Conservation (phyloP, 352 stramenopile species). For the Globisporangium middletonii region DNA sequence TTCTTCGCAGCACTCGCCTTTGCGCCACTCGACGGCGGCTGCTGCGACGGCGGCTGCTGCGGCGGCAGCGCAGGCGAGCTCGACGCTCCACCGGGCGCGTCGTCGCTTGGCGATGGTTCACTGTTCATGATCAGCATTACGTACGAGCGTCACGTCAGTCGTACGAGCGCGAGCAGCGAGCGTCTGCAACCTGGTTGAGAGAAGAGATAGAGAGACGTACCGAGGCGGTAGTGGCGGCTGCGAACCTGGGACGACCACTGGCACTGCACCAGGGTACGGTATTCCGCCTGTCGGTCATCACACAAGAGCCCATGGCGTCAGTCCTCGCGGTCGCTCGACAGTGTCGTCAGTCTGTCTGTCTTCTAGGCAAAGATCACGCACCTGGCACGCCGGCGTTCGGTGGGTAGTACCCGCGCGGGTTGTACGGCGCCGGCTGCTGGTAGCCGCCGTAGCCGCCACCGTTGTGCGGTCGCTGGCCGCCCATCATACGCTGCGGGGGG, state of each 20-base stretch:
- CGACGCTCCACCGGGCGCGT: neutral
- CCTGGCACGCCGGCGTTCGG: slow-evolving; percentile 29
- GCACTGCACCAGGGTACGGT: slow-evolving; percentile 22
- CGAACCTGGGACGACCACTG: slow-evolving; percentile 20
- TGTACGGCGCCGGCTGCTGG: slow-evolving; percentile 46
- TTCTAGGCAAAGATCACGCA: slow-evolving; percentile 3
- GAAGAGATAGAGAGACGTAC: slow-evolving; percentile 12
- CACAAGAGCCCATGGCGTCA: neutral
- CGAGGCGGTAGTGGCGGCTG: slow-evolving; percentile 45
- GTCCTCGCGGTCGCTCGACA: neutral
- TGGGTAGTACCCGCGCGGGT: slow-evolving; percentile 46
- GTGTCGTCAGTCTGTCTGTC: no score
- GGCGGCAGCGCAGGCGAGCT: slow-evolving; percentile 1
- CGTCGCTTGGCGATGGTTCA: slow-evolving; percentile 12
- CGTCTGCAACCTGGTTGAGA: neutral
- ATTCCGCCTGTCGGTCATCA: slow-evolving; percentile 13
- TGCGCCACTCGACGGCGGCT: neutral
- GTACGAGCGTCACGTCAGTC: neutral
- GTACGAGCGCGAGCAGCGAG: neutral
- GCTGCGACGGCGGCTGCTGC: neutral
- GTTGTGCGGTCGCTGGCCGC: slow-evolving; percentile 22
- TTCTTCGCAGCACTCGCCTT: slow-evolving; percentile 4
- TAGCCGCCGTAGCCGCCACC: slow-evolving; percentile 39
- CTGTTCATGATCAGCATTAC: neutral
- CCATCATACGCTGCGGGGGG: slow-evolving; percentile 42